Evolutionary conservation across 2,329 filamentous ascomycete genomes (phyloP).

Genomic region (Trichoderma breve): DNA sequence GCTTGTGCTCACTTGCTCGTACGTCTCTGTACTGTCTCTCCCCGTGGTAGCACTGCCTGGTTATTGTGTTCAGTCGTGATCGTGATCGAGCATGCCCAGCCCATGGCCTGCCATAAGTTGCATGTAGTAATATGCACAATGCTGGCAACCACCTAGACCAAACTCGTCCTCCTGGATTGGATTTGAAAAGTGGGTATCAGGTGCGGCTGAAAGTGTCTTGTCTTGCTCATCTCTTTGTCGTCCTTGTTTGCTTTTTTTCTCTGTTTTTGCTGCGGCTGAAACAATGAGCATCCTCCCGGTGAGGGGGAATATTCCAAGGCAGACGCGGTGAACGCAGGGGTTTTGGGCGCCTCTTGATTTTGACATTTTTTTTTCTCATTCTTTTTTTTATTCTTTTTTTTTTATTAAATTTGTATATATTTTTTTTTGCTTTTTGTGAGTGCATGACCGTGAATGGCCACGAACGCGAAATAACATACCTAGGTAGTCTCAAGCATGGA

Average conservation of each 20-base stretch:
- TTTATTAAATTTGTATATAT: not conserved
- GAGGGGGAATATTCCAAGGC: not conserved
- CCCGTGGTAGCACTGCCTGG: not conserved
- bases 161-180: not conserved
- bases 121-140: not conserved
- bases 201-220: conserved; percentile 11
- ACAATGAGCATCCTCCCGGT: not conserved
- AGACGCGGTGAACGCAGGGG: not conserved
- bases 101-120: not conserved
- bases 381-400: not conserved
- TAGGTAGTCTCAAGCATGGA: not conserved
- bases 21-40: not conserved
- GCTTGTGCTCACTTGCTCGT: not conserved
- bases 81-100: not conserved
- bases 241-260: not conserved
- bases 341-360: not conserved
- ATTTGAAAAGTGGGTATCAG: not conserved
- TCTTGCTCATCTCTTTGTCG: not conserved
- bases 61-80: not conserved
- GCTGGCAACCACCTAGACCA: not conserved
- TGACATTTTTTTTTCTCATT: not conserved
- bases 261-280: not conserved
- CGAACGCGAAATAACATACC: not conserved
- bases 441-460: not conserved
- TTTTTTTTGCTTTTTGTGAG: not conserved